phyloP scores from a whole-genome alignment of 1,284 basidiomycete genomes.

The Mycosarcoma maydis region DNA sequence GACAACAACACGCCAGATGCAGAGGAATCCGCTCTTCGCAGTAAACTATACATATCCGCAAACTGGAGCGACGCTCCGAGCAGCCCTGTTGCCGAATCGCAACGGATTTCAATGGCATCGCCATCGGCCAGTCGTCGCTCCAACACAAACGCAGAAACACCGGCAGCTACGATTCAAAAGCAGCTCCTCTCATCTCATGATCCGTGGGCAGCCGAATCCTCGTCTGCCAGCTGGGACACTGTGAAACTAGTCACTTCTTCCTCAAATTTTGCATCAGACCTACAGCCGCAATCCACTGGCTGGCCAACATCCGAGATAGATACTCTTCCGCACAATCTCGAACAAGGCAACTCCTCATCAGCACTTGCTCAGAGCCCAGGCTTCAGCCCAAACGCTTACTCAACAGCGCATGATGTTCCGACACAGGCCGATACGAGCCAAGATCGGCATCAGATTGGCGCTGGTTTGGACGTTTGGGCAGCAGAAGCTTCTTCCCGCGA shows the following conservation, averaged over 20 bases:
- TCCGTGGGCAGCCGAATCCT: slow-evolving; percentile 22
- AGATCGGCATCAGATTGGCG: not conserved
- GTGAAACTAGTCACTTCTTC: not conserved
- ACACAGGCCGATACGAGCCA: not conserved
- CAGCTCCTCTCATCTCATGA: slow-evolving; percentile 20
- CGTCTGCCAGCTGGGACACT: slow-evolving; percentile 11
- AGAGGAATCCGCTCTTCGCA: not conserved
- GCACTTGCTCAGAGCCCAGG: not conserved
- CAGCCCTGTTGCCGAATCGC: not conserved
- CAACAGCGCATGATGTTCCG: too few species aligned
- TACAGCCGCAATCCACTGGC: not conserved
- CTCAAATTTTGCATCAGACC: not conserved
- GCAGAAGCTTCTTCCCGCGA: slow-evolving; percentile 26
- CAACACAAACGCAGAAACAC: not conserved
- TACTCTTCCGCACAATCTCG: not conserved
- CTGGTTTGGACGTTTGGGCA: slow-evolving; percentile 30
- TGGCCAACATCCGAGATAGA: slow-evolving; percentile 10
- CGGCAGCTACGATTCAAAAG: not conserved
- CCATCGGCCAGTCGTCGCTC: not conserved
- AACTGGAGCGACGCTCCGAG: slow-evolving; percentile 4
- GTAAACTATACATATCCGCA: not conserved
- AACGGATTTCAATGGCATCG: not conserved
- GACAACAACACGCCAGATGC: not conserved
- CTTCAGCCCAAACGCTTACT: too few species aligned
- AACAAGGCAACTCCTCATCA: slow-evolving; percentile 8